Conservation (phyloP, 306 rosid genomes). For the Cucurbita maxima region DNA sequence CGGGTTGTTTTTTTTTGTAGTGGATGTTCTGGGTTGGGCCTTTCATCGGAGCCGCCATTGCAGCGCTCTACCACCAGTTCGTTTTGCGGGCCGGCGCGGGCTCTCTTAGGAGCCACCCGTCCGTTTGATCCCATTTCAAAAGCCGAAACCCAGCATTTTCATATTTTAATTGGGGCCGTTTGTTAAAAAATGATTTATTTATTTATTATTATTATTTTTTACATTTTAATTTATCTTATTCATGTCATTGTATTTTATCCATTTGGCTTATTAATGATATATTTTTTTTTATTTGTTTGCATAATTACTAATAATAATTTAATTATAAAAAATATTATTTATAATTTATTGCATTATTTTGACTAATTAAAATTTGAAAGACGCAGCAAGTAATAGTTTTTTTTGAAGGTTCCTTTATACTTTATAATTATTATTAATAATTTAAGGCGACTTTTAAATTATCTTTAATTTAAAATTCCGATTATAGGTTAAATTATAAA, state of each 20-base stretch:
- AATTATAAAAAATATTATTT: no score
- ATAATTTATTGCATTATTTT: no score
- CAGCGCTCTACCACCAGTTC: conserved; percentile 39
- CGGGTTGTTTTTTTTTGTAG: no score
- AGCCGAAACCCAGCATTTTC: not conserved
- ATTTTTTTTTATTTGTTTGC: not conserved
- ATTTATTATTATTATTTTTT: not conserved
- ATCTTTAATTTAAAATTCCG: no score
- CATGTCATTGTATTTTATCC: not conserved
- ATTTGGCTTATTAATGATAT: not conserved
- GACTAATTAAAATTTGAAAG: no score
- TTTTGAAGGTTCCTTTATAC: no score
- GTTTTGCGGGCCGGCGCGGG: conserved; percentile 2
- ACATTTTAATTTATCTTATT: not conserved
- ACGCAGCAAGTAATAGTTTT: no score
- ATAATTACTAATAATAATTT: no score
- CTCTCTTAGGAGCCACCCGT: not conserved
- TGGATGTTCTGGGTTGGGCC: conserved; percentile 45
- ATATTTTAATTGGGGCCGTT: not conserved
- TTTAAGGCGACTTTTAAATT: no score
- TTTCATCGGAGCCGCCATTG: conserved; percentile 43
- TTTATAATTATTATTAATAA: no score
- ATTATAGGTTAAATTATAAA: no score
- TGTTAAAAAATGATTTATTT: not conserved
- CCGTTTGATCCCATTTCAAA: not conserved